A percentile compares a stretch with the other conserved stretches of the same genome.
Conservation (phyloP, 176 grass and related monocot genomes). For the Cenchrus fungigraminus region DNA sequence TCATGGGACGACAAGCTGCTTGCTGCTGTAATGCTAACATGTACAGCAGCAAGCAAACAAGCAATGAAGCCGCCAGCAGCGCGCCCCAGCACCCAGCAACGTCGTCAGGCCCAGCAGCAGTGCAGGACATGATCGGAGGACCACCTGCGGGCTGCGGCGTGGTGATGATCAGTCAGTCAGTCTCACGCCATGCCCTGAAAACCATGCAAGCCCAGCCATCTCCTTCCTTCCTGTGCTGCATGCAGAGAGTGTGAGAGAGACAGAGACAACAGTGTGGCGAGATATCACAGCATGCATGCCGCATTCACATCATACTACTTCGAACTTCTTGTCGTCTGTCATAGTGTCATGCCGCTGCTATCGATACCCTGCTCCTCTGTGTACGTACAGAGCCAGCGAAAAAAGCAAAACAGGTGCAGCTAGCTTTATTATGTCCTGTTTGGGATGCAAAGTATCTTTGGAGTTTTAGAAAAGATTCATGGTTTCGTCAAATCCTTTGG, state of each 20-base stretch:
- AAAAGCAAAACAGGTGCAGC: background rate
- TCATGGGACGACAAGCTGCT: background rate
- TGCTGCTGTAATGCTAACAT: background rate
- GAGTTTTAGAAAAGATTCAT: no score
- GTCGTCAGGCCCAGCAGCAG: background rate
- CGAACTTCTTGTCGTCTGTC: background rate
- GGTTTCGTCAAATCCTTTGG: no score
- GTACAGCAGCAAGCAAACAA: conserved; percentile 2
- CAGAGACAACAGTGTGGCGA: no score
- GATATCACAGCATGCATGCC: background rate
- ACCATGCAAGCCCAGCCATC: background rate
- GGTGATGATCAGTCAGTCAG: background rate
- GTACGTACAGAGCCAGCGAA: background rate
- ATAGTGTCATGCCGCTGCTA: background rate
- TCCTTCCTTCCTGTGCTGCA: background rate
- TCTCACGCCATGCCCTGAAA: conserved; percentile 22
- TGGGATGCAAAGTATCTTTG: no score
- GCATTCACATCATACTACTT: background rate
- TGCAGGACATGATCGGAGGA: background rate
- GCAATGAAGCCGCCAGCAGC: conserved; percentile 8
- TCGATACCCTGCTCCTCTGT: background rate
- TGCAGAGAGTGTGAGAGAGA: background rate
- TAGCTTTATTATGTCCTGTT: background rate
- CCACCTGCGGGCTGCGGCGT: background rate
- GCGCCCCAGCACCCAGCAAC: background rate